These are phyloP conservation scores for Termitomyces sp. DNA, from an alignment of 768 basidiomycete genomes.

Conservation along the genomic window DNA sequence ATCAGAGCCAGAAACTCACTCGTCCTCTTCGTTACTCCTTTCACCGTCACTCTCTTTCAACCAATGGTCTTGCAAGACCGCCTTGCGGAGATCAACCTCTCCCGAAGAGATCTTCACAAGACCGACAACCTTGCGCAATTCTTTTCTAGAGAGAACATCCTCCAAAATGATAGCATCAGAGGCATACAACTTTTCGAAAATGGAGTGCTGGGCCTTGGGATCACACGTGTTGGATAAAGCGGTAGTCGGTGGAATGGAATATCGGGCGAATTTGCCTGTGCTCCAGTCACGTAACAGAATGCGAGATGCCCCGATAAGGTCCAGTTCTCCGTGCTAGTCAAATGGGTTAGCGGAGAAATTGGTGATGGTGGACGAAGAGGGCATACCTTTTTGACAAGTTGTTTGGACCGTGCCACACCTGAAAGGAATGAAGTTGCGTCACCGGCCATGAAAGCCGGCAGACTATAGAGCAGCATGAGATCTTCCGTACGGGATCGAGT, in stretches of 20 bases:
- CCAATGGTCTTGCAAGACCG: slow-evolving; percentile 37
- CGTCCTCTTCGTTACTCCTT: slow-evolving; percentile 19
- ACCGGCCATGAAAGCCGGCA: slow-evolving; percentile 72
- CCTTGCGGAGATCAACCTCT: slow-evolving; percentile 33
- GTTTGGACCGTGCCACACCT: slow-evolving; percentile 68
- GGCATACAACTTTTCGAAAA: slow-evolving; percentile 29
- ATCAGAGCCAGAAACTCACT: slow-evolving; percentile 33
- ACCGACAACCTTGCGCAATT: slow-evolving; percentile 57
- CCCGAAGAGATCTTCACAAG: slow-evolving; percentile 48
- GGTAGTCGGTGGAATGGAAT: slow-evolving; percentile 49
- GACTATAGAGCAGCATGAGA: slow-evolving; percentile 82
- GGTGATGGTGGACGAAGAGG: not conserved
- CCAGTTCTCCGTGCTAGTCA: slow-evolving; percentile 62
- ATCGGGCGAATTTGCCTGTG: slow-evolving; percentile 66
- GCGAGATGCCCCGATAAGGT: slow-evolving; percentile 70
- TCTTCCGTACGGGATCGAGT: slow-evolving; percentile 69
- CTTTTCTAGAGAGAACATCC: slow-evolving; percentile 50
- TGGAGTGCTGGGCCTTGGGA: slow-evolving; percentile 3
- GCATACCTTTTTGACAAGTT: slow-evolving; percentile 73
- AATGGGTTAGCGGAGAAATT: slow-evolving; percentile 6
- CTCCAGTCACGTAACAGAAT: slow-evolving; percentile 85
- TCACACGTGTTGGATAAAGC: slow-evolving; percentile 10
- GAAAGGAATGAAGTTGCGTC: slow-evolving; percentile 71
- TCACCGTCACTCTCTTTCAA: slow-evolving; percentile 5
- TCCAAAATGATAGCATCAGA: slow-evolving; percentile 49